These are phyloP conservation scores for Aspergillus phoenicis DNA, from an alignment of 2,329 filamentous ascomycete genomes.

Conservation along the genomic window DNA sequence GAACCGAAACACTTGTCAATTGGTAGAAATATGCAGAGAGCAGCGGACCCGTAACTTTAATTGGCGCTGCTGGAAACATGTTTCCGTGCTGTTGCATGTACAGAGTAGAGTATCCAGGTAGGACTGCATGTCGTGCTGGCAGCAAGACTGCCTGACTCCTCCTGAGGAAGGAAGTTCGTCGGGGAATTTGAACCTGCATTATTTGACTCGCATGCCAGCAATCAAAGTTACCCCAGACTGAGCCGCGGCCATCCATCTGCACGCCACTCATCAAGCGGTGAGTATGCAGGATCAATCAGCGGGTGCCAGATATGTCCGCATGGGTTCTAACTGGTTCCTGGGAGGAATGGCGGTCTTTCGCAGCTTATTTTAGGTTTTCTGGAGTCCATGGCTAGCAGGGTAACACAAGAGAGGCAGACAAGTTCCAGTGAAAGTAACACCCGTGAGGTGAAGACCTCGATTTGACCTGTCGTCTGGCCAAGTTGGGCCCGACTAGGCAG, in stretches of 20 bases:
- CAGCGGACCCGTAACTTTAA: not conserved
- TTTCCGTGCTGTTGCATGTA: constrained; percentile 2
- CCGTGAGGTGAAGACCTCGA: not conserved
- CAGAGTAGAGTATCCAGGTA: not conserved
- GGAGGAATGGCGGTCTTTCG: not conserved
- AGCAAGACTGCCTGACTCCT: constrained; percentile 1
- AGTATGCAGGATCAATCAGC: not conserved
- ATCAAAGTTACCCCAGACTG: constrained; percentile 1
- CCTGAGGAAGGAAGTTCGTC: not conserved
- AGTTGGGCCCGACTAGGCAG: not conserved
- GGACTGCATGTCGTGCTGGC: constrained; percentile 6
- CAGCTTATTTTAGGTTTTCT: not conserved
- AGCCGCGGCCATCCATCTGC: not conserved
- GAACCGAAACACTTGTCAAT: not conserved
- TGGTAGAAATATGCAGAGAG: constrained; percentile 8
- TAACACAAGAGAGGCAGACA: not conserved
- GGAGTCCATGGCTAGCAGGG: not conserved
- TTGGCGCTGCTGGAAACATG: not conserved
- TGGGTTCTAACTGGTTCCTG: not conserved
- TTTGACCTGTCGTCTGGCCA: constrained; percentile 6
- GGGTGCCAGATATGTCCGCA: not conserved
- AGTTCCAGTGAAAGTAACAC: not conserved
- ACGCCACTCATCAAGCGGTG: not conserved
- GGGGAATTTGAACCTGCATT: not conserved
- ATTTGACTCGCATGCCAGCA: not conserved